These are phyloP conservation scores for Cubamyces sp. DNA, from an alignment of 768 basidiomycete genomes.

Conservation along the genomic window DNA sequence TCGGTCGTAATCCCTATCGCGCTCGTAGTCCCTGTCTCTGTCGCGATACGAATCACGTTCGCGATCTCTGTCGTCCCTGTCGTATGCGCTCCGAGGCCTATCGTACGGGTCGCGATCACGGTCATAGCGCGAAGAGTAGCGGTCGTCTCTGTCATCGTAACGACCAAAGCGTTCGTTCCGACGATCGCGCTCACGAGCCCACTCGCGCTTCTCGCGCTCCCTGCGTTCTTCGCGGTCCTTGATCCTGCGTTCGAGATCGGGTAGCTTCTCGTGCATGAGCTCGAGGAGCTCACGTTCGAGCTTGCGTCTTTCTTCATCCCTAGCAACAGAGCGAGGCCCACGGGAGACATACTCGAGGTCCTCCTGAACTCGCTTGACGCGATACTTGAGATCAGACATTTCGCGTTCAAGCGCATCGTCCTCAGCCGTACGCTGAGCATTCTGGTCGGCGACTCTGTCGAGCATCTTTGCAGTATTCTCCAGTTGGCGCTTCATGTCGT, in stretches of 20 bases:
- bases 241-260: constrained; percentile 86
- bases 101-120: constrained; percentile 40
- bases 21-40: constrained; percentile 43
- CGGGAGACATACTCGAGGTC: constrained; percentile 87
- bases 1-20: constrained; percentile 41
- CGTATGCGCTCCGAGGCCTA: constrained; percentile 35
- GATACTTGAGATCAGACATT: constrained; percentile 82
- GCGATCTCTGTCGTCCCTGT: constrained; percentile 38
- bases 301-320: constrained; percentile 84
- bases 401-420: constrained; percentile 93
- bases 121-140: constrained; percentile 46
- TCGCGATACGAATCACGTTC: constrained; percentile 51
- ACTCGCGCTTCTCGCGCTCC: constrained; percentile 78
- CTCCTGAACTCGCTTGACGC: constrained; percentile 85
- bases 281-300: constrained; percentile 86
- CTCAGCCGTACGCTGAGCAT: constrained; percentile 65
- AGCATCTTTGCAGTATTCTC: constrained; percentile 80
- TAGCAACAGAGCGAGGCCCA: constrained; percentile 68
- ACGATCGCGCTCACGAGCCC: constrained; percentile 77
- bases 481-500: constrained; percentile 85
- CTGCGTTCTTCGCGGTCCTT: constrained; percentile 76
- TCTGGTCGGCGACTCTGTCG: constrained; percentile 71
- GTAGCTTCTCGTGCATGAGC: constrained; percentile 89
- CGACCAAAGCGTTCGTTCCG: constrained; percentile 82
- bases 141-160: constrained; percentile 55